A percentile compares a stretch with the other conserved stretches of the same genome.
phyloP scores from a whole-genome alignment of 192 early-diverging fungal species.

The Cetraspora pellucida region DNA sequence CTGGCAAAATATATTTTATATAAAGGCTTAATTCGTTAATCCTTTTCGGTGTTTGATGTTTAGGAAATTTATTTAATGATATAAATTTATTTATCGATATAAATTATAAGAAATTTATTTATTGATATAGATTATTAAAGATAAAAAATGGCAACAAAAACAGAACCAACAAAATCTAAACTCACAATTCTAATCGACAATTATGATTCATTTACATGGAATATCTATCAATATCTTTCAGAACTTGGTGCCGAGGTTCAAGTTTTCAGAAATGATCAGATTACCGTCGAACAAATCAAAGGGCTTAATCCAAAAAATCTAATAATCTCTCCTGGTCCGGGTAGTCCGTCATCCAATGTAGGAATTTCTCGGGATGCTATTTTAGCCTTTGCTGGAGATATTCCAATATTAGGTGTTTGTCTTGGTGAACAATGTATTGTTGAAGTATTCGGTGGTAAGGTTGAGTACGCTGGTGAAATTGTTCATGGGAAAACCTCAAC shows the following conservation, averaged over 20 bases:
- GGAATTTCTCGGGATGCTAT: conserved; percentile 91
- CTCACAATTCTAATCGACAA: conserved; percentile 90
- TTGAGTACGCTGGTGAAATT: conserved; percentile 93
- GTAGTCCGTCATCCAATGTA: conserved; percentile 86
- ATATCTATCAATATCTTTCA: conserved; percentile 94
- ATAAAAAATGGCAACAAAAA: too few relatives aligned
- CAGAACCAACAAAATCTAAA: conserved; percentile 11
- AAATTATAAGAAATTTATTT: too few relatives aligned
- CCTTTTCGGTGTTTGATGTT: too few relatives aligned
- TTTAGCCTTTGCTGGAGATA: conserved; percentile 84
- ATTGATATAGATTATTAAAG: too few relatives aligned
- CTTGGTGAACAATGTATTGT: conserved; percentile 98
- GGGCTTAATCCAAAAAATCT: conserved; percentile 88
- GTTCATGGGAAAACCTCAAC: conserved; percentile 94
- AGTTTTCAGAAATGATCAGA: conserved; percentile 93
- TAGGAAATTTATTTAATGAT: too few relatives aligned
- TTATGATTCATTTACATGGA: conserved; percentile 99
- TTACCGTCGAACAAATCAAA: conserved; percentile 82
- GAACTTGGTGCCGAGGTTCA: conserved; percentile 89
- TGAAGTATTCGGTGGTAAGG: conserved; percentile 92
- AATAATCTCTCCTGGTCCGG: conserved; percentile 96
- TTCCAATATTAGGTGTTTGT: conserved; percentile 97
- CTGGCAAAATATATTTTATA: too few relatives aligned
- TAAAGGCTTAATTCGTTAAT: too few relatives aligned
- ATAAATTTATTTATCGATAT: too few relatives aligned